These are phyloP conservation scores for Trichophyton rubrum DNA, from an alignment of 2,329 filamentous ascomycete species.

Conservation along the genomic window DNA sequence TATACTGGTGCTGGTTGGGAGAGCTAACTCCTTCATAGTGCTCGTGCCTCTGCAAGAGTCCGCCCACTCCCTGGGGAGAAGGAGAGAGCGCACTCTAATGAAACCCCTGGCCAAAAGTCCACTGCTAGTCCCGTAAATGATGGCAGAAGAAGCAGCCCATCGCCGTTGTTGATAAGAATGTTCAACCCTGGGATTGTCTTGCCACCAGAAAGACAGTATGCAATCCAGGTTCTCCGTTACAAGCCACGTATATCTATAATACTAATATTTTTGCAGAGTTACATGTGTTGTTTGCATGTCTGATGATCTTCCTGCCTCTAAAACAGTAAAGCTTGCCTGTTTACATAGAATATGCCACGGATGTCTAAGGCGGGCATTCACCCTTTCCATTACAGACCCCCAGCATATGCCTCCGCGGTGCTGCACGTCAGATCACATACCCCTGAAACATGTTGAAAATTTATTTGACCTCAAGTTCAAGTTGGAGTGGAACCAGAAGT, in stretches of 20 bases:
- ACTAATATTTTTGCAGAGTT: conserved; percentile 35
- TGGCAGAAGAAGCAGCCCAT: neutral
- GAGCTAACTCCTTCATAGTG: no score
- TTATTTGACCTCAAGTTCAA: conserved; percentile 66
- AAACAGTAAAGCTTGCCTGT: conserved; percentile 60
- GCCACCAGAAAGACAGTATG: neutral
- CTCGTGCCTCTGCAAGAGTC: no score
- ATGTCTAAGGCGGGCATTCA: conserved; percentile 64
- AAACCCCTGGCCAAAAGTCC: neutral
- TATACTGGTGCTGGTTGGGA: no score
- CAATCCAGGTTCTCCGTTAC: no score
- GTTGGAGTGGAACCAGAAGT: conserved; percentile 67
- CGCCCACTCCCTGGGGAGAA: neutral
- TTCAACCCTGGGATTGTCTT: neutral
- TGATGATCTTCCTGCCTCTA: conserved; percentile 51
- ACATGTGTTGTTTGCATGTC: conserved; percentile 60
- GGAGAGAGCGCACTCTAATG: neutral
- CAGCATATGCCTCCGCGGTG: conserved; percentile 76
- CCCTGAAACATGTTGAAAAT: conserved; percentile 60
- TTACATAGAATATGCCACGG: conserved; percentile 68
- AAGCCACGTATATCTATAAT: no score
- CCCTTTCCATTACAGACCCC: conserved; percentile 61
- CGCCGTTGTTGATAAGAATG: neutral
- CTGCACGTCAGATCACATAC: conserved; percentile 61
- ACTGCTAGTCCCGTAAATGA: neutral